Conservation (phyloP, 495 filamentous ascomycete genomes). For the Clavariopsis aquatica region DNA sequence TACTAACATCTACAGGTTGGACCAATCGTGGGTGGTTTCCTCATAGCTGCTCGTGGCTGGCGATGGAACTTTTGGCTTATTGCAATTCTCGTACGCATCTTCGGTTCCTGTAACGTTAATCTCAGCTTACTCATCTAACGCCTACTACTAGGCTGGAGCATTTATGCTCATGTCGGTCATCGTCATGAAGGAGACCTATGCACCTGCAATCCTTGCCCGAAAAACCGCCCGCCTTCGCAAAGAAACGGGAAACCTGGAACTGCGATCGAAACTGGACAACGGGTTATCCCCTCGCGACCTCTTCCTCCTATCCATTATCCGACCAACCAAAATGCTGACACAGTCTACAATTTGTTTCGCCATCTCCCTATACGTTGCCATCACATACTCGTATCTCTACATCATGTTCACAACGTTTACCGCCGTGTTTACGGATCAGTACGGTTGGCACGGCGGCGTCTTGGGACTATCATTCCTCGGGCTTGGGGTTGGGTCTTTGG, state of each 20-base stretch:
- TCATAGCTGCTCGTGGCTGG: constrained; percentile 42
- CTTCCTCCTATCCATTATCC: constrained; percentile 50
- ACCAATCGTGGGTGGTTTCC: constrained; percentile 51
- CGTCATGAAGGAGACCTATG: constrained; percentile 41
- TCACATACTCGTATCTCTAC: constrained; percentile 76
- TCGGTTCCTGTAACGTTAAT: too few relatives aligned
- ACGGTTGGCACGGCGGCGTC: constrained; percentile 44
- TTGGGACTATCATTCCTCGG: constrained; percentile 44
- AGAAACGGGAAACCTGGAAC: constrained; percentile 40
- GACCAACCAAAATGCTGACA: constrained; percentile 55
- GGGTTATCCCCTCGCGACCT: constrained; percentile 42
- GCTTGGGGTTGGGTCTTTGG: constrained; percentile 38
- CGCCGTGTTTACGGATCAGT: constrained; percentile 57
- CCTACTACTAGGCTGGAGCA: constrained; percentile 41
- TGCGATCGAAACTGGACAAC: constrained; percentile 43
- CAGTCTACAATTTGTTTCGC: constrained; percentile 63
- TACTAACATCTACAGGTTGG: constrained; percentile 36
- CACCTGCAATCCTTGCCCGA: constrained; percentile 38
- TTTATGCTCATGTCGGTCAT: constrained; percentile 28
- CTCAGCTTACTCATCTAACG: too few relatives aligned
- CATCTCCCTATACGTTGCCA: constrained; percentile 71
- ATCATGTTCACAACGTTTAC: constrained; percentile 78
- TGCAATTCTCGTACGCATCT: constrained; percentile 39
- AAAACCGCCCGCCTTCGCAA: constrained; percentile 40
- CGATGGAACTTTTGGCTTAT: constrained; percentile 46